phyloP scores from a whole-genome alignment of 2,329 filamentous ascomycete species.

The Hirsutella thompsonii region DNA sequence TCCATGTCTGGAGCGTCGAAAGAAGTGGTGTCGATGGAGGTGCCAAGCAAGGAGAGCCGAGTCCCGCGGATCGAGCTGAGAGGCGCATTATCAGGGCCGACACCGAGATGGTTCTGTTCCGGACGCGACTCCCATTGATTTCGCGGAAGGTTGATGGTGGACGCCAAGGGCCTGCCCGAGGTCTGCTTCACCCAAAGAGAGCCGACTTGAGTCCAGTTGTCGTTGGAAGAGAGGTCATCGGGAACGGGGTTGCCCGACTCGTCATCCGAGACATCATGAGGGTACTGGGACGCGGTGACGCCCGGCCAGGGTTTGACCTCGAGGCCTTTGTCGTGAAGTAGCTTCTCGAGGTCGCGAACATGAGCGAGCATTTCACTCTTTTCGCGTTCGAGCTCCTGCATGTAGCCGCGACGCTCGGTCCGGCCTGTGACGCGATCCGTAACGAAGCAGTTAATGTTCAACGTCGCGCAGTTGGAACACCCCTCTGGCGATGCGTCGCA shows the following conservation, averaged over 20 bases:
- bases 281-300: conserved; percentile 15
- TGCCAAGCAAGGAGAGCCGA: conserved; percentile 64
- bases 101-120: conserved; percentile 54
- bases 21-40: conserved; percentile 64
- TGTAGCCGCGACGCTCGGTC: conserved; percentile 65
- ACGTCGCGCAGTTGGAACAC: conserved; percentile 69
- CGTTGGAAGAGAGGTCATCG: conserved; percentile 9
- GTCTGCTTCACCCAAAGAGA: conserved; percentile 22
- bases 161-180: conserved; percentile 4
- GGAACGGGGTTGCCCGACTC: conserved; percentile 12
- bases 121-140: conserved; percentile 26
- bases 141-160: conserved; percentile 17
- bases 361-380: conserved; percentile 53
- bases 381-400: conserved; percentile 63
- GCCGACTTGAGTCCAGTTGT: conserved; percentile 19
- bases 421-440: conserved; percentile 79
- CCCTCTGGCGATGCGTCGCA: conserved; percentile 72
- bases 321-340: conserved; percentile 47
- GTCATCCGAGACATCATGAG: conserved; percentile 11
- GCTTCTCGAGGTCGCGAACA: conserved; percentile 54
- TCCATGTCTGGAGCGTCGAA: conserved; percentile 56
- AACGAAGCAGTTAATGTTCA: conserved; percentile 66
- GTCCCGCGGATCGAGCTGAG: conserved; percentile 66
- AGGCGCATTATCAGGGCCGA: conserved; percentile 47
- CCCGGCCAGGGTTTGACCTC: conserved; percentile 42